Evolutionary conservation across 225 moss, liverwort and hornwort species (phyloP).

Genomic region (Physcomitrellopsis africana): DNA sequence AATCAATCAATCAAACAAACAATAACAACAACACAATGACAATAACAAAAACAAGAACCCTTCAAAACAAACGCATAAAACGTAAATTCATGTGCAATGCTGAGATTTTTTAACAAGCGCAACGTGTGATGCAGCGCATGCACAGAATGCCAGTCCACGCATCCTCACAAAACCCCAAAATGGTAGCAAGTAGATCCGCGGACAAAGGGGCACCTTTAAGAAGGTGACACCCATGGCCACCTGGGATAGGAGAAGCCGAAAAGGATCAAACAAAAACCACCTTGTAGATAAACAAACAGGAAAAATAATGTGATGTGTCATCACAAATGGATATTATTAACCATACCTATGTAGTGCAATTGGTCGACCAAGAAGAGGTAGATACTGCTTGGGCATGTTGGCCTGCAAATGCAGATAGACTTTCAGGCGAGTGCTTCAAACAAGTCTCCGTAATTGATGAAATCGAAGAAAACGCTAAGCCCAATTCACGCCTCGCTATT

Average conservation of each 20-base stretch:
- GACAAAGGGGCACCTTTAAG: too few species aligned
- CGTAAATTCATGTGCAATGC: neutral
- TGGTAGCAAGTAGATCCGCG: too few species aligned
- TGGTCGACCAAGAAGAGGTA: constrained; percentile 83
- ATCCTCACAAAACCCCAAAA: too few species aligned
- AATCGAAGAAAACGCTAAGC: neutral
- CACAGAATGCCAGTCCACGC: neutral
- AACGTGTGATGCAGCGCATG: neutral
- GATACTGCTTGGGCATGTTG: constrained; percentile 90
- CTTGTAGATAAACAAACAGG: too few species aligned
- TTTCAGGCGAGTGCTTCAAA: neutral
- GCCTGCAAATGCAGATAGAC: constrained; percentile 56
- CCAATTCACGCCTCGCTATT: neutral
- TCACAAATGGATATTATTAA: neutral
- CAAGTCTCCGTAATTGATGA: neutral
- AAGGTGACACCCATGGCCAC: too few species aligned
- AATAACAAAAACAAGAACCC: constrained; percentile 4
- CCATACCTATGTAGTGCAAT: constrained; percentile 81
- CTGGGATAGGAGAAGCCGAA: too few species aligned
- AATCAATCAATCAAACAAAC: neutral
- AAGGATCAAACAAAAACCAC: too few species aligned
- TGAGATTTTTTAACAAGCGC: neutral
- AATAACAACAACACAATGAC: neutral
- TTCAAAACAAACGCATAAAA: neutral
- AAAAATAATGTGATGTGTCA: too few species aligned